Percentiles rank a stretch among this genome's conserved stretches.
Conservation (phyloP, 2,329 filamentous ascomycete species). For the Leptoxyphium fumago region DNA sequence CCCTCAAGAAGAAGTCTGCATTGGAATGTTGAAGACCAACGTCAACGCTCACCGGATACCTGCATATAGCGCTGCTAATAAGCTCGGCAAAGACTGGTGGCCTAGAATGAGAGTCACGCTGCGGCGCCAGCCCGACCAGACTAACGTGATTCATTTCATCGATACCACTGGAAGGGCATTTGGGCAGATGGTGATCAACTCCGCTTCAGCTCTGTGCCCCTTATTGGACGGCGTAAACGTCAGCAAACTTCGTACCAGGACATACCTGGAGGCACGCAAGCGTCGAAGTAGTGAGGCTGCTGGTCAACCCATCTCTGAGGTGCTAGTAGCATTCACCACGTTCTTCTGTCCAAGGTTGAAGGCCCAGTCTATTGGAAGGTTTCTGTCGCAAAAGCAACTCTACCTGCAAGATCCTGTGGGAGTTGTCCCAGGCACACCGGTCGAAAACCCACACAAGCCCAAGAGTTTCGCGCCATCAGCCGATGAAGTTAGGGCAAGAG, state of each 20-base stretch:
- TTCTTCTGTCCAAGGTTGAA: conserved; percentile 55
- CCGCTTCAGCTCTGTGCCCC: conserved; percentile 52
- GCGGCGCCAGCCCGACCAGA: conserved; percentile 29
- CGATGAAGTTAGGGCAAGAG: not conserved
- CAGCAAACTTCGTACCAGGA: conserved; percentile 53
- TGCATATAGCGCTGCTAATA: not conserved
- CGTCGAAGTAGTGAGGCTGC: conserved; percentile 48
- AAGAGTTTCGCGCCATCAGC: conserved; percentile 18
- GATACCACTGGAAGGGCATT: conserved; percentile 58
- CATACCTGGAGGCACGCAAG: conserved; percentile 53
- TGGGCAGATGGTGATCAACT: conserved; percentile 56
- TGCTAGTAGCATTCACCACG: conserved; percentile 54
- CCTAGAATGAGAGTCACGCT: conserved; percentile 62
- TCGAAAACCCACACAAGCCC: conserved; percentile 61
- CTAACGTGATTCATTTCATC: conserved; percentile 48
- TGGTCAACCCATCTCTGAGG: conserved; percentile 46
- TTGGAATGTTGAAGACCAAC: conserved; percentile 5
- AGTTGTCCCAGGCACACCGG: conserved; percentile 44
- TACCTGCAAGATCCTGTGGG: conserved; percentile 46
- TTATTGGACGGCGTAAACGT: conserved; percentile 30
- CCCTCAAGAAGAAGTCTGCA: conserved; percentile 4
- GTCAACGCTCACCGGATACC: conserved; percentile 7
- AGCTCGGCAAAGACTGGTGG: conserved; percentile 30
- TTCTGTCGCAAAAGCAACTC: conserved; percentile 50
- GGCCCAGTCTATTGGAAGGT: conserved; percentile 49